A percentile compares a stretch with the other conserved stretches of the same genome.
phyloP scores from a whole-genome alignment of 2,329 filamentous ascomycete genomes.

The Trichoderma semiorbis region DNA sequence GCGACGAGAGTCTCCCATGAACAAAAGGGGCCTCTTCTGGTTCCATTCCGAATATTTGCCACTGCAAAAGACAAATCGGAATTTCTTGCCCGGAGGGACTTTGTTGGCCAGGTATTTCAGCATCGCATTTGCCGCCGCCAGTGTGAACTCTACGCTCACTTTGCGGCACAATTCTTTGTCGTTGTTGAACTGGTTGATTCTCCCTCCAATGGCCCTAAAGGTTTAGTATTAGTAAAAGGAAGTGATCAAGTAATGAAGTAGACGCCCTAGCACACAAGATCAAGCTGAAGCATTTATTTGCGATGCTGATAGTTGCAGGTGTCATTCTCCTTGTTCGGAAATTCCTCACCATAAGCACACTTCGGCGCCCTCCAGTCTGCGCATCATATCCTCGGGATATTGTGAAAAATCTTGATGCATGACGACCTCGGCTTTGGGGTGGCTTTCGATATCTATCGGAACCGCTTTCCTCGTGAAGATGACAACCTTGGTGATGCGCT shows the following conservation, averaged over 20 bases:
- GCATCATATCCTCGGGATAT: conserved; percentile 41
- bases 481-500: conserved; percentile 49
- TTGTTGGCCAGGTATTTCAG: conserved; percentile 30
- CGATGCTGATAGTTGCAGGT: background rate
- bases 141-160: conserved; percentile 58
- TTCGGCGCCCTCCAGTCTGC: conserved; percentile 47
- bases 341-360: conserved; percentile 60
- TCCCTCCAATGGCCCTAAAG: conserved; percentile 39
- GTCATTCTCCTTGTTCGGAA: background rate
- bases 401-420: conserved; percentile 51
- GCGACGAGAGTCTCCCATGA: conserved; percentile 36
- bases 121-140: conserved; percentile 59
- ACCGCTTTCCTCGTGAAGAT: conserved; percentile 49
- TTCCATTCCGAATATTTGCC: conserved; percentile 34
- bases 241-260: background rate
- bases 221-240: background rate
- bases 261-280: background rate
- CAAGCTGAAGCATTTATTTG: background rate
- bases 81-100: conserved; percentile 31
- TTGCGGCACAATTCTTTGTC: conserved; percentile 43
- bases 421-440: conserved; percentile 49
- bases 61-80: conserved; percentile 45
- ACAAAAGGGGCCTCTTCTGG: conserved; percentile 34
- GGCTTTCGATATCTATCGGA: conserved; percentile 38
- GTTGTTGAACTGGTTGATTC: conserved; percentile 45